Conservation (phyloP, 345 rosid species). For the Heritiera littoralis region DNA sequence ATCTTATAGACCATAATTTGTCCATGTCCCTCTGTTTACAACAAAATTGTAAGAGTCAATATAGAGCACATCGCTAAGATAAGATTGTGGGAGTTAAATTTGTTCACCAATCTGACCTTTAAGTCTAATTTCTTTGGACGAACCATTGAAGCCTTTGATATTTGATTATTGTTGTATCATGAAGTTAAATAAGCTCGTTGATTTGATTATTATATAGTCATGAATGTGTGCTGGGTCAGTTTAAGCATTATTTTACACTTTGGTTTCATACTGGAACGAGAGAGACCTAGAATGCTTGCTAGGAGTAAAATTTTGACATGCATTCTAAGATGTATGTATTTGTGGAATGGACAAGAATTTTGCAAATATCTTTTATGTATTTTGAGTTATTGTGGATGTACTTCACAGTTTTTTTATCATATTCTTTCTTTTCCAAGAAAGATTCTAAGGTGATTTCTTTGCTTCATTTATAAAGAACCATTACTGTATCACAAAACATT, state of each 20-base stretch:
- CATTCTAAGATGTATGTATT: neutral
- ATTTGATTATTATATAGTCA: neutral
- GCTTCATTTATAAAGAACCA: neutral
- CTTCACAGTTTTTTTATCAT: neutral
- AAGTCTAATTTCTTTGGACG: neutral
- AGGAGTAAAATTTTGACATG: neutral
- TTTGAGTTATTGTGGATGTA: neutral
- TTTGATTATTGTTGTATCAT: neutral
- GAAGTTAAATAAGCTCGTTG: neutral
- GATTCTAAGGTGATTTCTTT: neutral
- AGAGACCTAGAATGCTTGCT: neutral
- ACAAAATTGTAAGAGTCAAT: neutral
- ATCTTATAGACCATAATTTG: neutral
- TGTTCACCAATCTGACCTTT: neutral
- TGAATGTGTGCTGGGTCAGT: neutral
- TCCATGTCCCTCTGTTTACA: neutral
- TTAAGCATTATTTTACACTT: neutral
- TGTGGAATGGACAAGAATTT: neutral
- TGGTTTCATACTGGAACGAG: constrained; percentile 3
- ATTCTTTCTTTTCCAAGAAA: neutral
- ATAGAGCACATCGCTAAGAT: neutral
- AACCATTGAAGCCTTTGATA: neutral
- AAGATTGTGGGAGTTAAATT: neutral
- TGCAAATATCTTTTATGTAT: neutral
- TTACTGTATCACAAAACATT: neutral